Percentiles rank a stretch among this genome's conserved stretches.
Conservation (phyloP, 345 rosid species). For the Durio zibethinus region DNA sequence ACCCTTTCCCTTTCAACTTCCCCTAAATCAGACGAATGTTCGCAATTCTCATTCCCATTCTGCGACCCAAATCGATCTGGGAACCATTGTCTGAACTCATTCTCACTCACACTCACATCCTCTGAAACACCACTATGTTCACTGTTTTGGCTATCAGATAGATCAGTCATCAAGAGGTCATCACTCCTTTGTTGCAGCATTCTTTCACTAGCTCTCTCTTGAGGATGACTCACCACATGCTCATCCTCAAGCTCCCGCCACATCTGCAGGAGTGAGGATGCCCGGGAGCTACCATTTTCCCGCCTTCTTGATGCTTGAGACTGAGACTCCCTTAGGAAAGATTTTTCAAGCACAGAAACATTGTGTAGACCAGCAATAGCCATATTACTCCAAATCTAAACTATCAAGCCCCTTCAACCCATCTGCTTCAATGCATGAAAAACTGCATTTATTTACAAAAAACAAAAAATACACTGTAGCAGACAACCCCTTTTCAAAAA, state of each 20-base stretch:
- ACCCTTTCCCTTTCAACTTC: conserved; percentile 86
- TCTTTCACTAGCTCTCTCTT: conserved; percentile 51
- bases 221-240: conserved; percentile 58
- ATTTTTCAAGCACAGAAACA: conserved; percentile 65
- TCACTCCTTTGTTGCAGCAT: conserved; percentile 42
- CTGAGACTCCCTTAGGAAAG: conserved; percentile 68
- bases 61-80: conserved; percentile 48
- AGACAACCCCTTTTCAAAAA: conserved; percentile 26
- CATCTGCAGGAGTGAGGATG: conserved; percentile 76
- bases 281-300: conserved; percentile 61
- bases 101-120: conserved; percentile 44
- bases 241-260: conserved; percentile 95
- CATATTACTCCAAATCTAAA: conserved; percentile 38
- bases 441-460: conserved; percentile 32
- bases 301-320: conserved; percentile 50
- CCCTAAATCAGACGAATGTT: conserved; percentile 59
- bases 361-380: conserved; percentile 86
- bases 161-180: conserved; percentile 35
- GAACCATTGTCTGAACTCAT: conserved; percentile 52
- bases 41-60: conserved; percentile 45
- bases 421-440: conserved; percentile 37
- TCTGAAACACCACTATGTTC: conserved; percentile 41
- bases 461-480: conserved; percentile 27
- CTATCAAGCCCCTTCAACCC: conserved; percentile 31
- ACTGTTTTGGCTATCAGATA: conserved; percentile 35